A percentile compares a stretch with the other conserved stretches of the same genome.
These are phyloP conservation scores for Pleurotus platypus DNA, from an alignment of 768 basidiomycete species.

Conservation along the genomic window DNA sequence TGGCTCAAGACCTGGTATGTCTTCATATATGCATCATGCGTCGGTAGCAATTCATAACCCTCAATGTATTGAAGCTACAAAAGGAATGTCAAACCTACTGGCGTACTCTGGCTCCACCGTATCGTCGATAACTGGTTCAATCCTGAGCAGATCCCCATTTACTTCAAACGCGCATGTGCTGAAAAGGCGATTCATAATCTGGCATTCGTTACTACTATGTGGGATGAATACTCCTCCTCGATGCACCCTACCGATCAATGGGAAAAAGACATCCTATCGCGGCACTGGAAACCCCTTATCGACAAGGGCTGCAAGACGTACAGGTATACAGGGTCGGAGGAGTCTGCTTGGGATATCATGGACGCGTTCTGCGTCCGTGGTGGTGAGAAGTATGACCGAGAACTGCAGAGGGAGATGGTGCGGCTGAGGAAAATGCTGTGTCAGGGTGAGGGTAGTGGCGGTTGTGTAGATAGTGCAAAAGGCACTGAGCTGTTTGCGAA, in stretches of 20 bases:
- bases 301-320: background rate
- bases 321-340: background rate
- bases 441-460: background rate
- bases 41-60: background rate
- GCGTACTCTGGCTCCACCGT: constrained; percentile 5
- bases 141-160: background rate
- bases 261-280: constrained; percentile 3
- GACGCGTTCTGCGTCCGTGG: background rate
- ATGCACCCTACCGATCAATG: background rate
- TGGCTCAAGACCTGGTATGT: constrained; percentile 3
- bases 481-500: background rate
- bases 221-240: constrained; percentile 1
- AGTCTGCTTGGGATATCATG: constrained; percentile 1
- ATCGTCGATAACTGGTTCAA: constrained; percentile 5
- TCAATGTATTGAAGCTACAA: background rate
- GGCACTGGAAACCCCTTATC: constrained; percentile 6
- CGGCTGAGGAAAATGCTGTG: background rate
- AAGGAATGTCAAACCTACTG: constrained; percentile 7
- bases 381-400: background rate
- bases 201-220: constrained; percentile 3
- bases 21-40: background rate
- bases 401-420: constrained; percentile 4
- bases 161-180: background rate
- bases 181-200: constrained; percentile 1
- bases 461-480: background rate